Evolutionary conservation across 2,329 filamentous ascomycete genomes (phyloP), one percentile per base, ranked within the genome.

Genomic region (Penicillium nordicum): DNA sequence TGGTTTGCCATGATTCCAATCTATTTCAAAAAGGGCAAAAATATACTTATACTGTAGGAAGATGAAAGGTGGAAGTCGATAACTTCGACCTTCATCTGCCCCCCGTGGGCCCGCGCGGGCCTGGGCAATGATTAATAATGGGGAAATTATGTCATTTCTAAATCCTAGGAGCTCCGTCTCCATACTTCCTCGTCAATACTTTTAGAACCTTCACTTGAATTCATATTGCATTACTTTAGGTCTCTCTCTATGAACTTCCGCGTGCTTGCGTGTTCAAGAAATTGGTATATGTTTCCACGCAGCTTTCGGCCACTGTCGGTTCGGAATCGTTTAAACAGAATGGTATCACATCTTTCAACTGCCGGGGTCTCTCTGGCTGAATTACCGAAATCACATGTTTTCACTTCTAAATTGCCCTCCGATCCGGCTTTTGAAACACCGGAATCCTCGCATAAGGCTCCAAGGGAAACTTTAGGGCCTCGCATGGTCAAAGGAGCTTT

Each of bases 401-500:
- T 88, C 71, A 88, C 86, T 1, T 76, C 78, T 3, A 84, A 82
- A 50, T 78, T 97, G 4, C 90, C 92, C 3, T 75, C 91, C 9
- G 94, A 99, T 69, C 74, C 87, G 11, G 76, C 83, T 29, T 96
- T 89, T 70, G 87, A 91, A 16, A 95, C 91, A 0, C 92, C 94
- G 0, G 82, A 86, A 58, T 82, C 83, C 57, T 97, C 93, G 0
- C 90, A 97, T 74, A 83, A 84, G 64, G 91, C 90, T 0, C 88
- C 91, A 1, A 86, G 93, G 66, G 82, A 88, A 55, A 78, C 87
- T 36, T 87, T 97, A 47, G 82, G 84, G 0, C 93, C 94, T 16
- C 88, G 92, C 47, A 81, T 91, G 72, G 94, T 99, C 40, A 90
- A 88, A 70, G 84, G 87, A 57, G 93, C 94, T 4, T 76, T 93